Percentiles rank a stretch among this genome's conserved stretches.
These are phyloP conservation scores for Galeopsis tetrahit DNA, from an alignment of 257 asterid species.

Conservation along the genomic window DNA sequence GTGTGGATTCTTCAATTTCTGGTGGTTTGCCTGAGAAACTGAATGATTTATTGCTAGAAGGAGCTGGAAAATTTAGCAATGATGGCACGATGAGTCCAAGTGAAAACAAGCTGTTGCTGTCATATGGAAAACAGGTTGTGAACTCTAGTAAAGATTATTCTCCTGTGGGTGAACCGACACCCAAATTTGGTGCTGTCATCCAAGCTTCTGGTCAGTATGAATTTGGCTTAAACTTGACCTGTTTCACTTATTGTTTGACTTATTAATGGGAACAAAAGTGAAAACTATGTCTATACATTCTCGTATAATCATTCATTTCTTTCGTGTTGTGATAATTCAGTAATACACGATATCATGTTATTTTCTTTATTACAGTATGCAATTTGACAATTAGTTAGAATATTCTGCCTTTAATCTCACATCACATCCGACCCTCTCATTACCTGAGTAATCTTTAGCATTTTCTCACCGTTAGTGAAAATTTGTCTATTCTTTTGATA, in stretches of 20 bases:
- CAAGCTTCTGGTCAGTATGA: conserved; percentile 33
- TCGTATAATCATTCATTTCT: neutral
- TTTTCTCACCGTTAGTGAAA: neutral
- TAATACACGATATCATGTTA: neutral
- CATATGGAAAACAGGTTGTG: conserved; percentile 24
- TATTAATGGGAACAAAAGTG: neutral
- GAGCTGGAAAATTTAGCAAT: neutral
- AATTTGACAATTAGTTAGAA: too few species aligned
- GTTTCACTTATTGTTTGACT: neutral
- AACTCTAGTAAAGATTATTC: conserved; percentile 23
- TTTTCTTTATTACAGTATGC: too few species aligned
- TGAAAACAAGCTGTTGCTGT: conserved; percentile 20
- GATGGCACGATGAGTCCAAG: neutral
- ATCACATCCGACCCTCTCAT: neutral
- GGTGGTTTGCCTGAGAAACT: conserved; percentile 5
- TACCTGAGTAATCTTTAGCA: neutral
- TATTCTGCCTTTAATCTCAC: too few species aligned
- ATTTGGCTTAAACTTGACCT: neutral
- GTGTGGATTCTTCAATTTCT: neutral
- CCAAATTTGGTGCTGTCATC: conserved; percentile 28
- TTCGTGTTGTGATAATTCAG: neutral
- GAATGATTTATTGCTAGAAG: conserved; percentile 5
- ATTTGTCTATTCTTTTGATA: neutral
- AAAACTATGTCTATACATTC: neutral
- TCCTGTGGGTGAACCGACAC: conserved; percentile 27